phyloP scores from a whole-genome alignment of 176 grass and related monocot species.

The Guadua angustifolia region DNA sequence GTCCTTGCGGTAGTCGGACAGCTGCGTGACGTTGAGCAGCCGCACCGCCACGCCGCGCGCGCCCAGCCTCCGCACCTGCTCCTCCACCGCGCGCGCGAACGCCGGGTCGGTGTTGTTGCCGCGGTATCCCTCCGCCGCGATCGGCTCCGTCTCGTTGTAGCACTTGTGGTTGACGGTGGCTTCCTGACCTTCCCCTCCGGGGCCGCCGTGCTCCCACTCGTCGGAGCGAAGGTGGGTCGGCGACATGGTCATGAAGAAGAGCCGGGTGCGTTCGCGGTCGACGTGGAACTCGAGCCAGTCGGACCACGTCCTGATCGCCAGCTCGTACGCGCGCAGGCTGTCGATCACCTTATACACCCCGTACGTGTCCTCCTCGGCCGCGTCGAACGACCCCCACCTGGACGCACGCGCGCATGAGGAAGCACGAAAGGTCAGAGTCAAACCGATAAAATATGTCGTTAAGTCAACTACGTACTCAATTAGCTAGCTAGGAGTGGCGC shows the following conservation, averaged over 20 bases:
- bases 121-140: constrained; percentile 38
- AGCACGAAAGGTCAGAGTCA: background rate
- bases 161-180: constrained; percentile 47
- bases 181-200: background rate
- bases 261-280: constrained; percentile 45
- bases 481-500: background rate
- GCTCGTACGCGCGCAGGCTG: constrained; percentile 66
- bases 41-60: constrained; percentile 59
- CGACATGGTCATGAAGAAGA: constrained; percentile 90
- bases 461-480: too few relatives aligned
- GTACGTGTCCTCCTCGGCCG: background rate
- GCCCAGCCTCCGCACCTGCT: constrained; percentile 43
- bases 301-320: constrained; percentile 63
- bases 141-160: constrained; percentile 71
- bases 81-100: constrained; percentile 62
- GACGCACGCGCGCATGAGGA: background rate
- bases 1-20: constrained; percentile 82
- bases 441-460: background rate
- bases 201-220: constrained; percentile 40
- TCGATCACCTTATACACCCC: constrained; percentile 60
- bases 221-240: constrained; percentile 61
- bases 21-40: constrained; percentile 72
- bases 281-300: constrained; percentile 83
- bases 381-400: constrained; percentile 62
- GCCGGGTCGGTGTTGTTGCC: constrained; percentile 46